A percentile compares a stretch with the other conserved stretches of the same genome.
These are phyloP conservation scores for Cryphonectria carpinicola DNA, from an alignment of 2,329 filamentous ascomycete species.

Conservation along the genomic window DNA sequence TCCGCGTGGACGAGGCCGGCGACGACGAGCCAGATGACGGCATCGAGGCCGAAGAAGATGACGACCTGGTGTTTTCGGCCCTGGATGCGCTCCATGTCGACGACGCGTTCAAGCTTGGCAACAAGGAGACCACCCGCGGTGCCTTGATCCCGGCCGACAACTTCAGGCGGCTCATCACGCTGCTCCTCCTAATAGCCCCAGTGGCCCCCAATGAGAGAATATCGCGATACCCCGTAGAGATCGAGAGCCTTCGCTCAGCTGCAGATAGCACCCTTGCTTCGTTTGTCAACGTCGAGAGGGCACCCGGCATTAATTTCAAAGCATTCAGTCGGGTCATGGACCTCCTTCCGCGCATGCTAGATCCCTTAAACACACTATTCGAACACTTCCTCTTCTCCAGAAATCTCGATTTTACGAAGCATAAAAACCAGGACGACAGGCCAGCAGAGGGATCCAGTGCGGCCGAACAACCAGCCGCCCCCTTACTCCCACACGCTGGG, in stretches of 20 bases:
- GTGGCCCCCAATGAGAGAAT: slow-evolving; percentile 67
- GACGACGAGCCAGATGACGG: slow-evolving; percentile 43
- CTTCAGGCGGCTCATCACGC: slow-evolving; percentile 70
- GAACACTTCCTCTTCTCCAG: slow-evolving; percentile 78
- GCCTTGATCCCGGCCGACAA: slow-evolving; percentile 76
- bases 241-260: slow-evolving; percentile 62
- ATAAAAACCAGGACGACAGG: slow-evolving; percentile 46
- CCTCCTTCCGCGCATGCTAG: slow-evolving; percentile 68
- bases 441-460: slow-evolving; percentile 11
- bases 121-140: slow-evolving; percentile 56
- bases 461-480: slow-evolving; percentile 34
- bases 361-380: slow-evolving; percentile 69
- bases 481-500: slow-evolving; percentile 54
- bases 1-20: slow-evolving; percentile 50
- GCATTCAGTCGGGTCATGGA: slow-evolving; percentile 64
- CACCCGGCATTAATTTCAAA: slow-evolving; percentile 64
- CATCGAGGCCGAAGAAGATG: slow-evolving; percentile 46
- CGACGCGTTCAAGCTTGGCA: slow-evolving; percentile 61
- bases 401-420: slow-evolving; percentile 67
- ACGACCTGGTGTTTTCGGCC: slow-evolving; percentile 69
- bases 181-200: slow-evolving; percentile 69
- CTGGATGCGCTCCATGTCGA: slow-evolving; percentile 69
- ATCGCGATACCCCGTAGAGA: slow-evolving; percentile 60
- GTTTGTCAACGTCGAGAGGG: slow-evolving; percentile 67
- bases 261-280: slow-evolving; percentile 68